Conservation (phyloP, 2,329 filamentous ascomycete genomes). For the Diaporthe destruens region DNA sequence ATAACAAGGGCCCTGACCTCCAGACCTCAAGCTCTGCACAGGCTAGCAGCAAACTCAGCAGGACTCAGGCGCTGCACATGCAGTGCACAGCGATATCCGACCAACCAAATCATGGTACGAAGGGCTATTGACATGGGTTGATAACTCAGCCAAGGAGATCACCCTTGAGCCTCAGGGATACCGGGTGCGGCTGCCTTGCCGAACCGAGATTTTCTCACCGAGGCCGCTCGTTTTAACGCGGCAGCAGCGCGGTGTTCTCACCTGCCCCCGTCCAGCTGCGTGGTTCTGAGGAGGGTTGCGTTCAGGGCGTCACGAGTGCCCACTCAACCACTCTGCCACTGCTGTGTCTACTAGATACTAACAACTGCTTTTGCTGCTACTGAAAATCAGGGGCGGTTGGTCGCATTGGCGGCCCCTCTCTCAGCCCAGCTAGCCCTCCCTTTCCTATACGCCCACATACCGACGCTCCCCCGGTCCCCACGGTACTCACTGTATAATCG, state of each 20-base stretch:
- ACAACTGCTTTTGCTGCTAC: neutral
- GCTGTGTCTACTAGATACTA: too few relatives aligned
- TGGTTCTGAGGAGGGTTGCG: neutral
- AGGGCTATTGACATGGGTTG: neutral
- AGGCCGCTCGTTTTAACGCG: constrained; percentile 5
- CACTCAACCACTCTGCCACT: too few relatives aligned
- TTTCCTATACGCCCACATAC: neutral
- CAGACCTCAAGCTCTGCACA: constrained; percentile 10
- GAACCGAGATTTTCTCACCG: constrained; percentile 28
- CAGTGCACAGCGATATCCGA: neutral
- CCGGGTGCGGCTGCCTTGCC: constrained; percentile 17
- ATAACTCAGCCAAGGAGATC: neutral
- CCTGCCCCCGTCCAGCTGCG: neutral
- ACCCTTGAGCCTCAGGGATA: constrained; percentile 31
- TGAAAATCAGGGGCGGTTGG: constrained; percentile 5
- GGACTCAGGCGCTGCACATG: constrained; percentile 18
- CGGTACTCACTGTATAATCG: neutral
- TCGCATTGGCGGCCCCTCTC: neutral
- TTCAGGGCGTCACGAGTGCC: neutral
- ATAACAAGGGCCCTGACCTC: constrained; percentile 11
- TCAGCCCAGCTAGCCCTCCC: constrained; percentile 1
- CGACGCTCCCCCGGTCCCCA: neutral
- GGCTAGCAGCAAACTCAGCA: constrained; percentile 1
- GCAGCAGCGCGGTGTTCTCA: constrained; percentile 1
- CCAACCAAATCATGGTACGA: constrained; percentile 5